A percentile compares a stretch with the other conserved stretches of the same genome.
These are phyloP conservation scores for Linnemannia exigua DNA, from an alignment of 192 early-diverging fungal species.

Conservation along the genomic window DNA sequence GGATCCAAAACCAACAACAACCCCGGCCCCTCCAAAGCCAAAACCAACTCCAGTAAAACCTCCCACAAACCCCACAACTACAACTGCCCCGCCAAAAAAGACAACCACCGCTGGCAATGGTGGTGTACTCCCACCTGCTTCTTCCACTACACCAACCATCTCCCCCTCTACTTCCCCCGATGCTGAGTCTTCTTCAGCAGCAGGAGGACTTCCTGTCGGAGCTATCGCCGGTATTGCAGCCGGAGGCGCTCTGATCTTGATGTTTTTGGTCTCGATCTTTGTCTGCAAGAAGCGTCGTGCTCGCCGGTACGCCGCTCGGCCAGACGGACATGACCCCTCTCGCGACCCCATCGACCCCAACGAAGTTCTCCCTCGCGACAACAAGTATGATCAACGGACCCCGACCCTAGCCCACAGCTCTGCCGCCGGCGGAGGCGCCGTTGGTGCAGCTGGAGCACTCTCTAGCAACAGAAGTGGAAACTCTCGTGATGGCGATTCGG, in stretches of 20 bases:
- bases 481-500: slow-evolving; percentile 7
- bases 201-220: slow-evolving; percentile 27
- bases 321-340: slow-evolving; percentile 25
- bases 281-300: slow-evolving; percentile 33
- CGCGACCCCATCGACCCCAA: slow-evolving; percentile 52
- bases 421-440: not conserved
- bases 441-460: not conserved
- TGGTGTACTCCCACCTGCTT: not conserved
- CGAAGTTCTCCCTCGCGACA: slow-evolving; percentile 33
- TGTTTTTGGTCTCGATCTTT: slow-evolving; percentile 37
- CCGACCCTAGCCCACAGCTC: not conserved
- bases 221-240: slow-evolving; percentile 52
- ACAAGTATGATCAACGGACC: slow-evolving; percentile 21
- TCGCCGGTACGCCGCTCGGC: slow-evolving; percentile 17
- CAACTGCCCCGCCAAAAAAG: not conserved
- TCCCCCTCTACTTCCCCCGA: slow-evolving; percentile 1
- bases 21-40: not conserved
- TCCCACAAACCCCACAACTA: not conserved
- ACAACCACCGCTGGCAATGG: not conserved
- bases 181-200: not conserved
- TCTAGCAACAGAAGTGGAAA: not conserved
- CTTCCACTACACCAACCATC: not conserved
- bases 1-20: not conserved
- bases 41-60: not conserved
- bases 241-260: slow-evolving; percentile 31